Evolutionary conservation across 2,329 filamentous ascomycete species (phyloP).

Genomic region (Trichoderma semiorbis): DNA sequence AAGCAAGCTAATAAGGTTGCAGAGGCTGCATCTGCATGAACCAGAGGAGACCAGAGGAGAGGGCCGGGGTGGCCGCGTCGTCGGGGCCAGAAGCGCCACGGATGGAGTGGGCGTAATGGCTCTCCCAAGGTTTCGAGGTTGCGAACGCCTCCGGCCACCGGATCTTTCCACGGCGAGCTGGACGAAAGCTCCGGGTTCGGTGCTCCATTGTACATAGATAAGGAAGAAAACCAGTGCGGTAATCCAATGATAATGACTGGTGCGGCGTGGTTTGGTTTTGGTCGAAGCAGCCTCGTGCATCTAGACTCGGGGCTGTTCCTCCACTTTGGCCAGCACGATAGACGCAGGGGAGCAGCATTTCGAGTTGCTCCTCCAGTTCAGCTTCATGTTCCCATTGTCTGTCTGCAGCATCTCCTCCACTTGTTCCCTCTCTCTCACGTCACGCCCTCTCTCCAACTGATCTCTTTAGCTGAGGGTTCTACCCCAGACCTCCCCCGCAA

Average conservation of each 20-base stretch:
- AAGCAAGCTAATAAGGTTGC: constrained; percentile 13
- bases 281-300: background rate
- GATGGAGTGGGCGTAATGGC: constrained; percentile 2
- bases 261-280: background rate
- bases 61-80: constrained; percentile 9
- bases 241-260: background rate
- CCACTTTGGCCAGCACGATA: constrained; percentile 6
- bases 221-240: background rate
- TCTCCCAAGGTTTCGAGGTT: background rate
- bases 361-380: background rate
- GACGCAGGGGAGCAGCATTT: background rate
- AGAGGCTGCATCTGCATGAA: background rate
- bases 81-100: constrained; percentile 10
- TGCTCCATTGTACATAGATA: background rate
- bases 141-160: constrained; percentile 6
- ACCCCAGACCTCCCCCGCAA: constrained; percentile 17
- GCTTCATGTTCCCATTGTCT: background rate
- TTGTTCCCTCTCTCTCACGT: background rate
- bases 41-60: background rate
- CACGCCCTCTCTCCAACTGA: background rate
- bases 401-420: background rate
- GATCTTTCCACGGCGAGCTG: background rate
- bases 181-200: background rate
- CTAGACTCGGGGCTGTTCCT: constrained; percentile 3
- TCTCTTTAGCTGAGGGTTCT: background rate